Conservation (phyloP, 2,329 filamentous ascomycete genomes). For the Biscogniauxia mediterranea region DNA sequence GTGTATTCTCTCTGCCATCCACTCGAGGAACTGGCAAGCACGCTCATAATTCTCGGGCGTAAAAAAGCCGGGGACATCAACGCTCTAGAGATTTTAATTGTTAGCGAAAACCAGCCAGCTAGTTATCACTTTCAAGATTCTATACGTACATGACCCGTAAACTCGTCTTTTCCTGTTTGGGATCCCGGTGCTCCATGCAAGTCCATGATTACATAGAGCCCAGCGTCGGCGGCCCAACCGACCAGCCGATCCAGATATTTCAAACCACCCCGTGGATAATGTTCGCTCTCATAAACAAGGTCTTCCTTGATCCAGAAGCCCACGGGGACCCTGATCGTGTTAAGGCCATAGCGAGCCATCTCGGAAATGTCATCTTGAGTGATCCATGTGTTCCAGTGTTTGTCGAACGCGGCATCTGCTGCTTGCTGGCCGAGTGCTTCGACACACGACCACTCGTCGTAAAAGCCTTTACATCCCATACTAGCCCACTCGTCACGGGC, state of each 20-base stretch:
- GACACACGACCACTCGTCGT: constrained; percentile 50
- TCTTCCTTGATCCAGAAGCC: constrained; percentile 52
- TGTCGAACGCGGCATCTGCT: constrained; percentile 43
- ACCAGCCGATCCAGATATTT: constrained; percentile 44
- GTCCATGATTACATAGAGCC: constrained; percentile 50
- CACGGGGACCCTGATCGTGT: constrained; percentile 49
- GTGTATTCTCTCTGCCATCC: constrained; percentile 48
- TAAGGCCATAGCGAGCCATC: constrained; percentile 44
- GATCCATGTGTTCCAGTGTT: constrained; percentile 49
- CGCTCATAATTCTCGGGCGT: constrained; percentile 48
- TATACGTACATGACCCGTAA: constrained; percentile 36
- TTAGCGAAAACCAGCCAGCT: too few relatives aligned
- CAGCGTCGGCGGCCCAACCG: constrained; percentile 42
- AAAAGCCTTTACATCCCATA: constrained; percentile 43
- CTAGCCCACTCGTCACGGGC: constrained; percentile 39
- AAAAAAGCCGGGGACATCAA: constrained; percentile 44
- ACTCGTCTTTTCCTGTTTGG: constrained; percentile 40
- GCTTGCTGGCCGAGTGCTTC: constrained; percentile 41
- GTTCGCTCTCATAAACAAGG: constrained; percentile 41
- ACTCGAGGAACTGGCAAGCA: constrained; percentile 46
- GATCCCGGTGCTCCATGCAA: constrained; percentile 47
- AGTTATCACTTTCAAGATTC: too few relatives aligned
- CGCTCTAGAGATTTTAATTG: background rate
- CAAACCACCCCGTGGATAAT: constrained; percentile 39
- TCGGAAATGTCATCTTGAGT: constrained; percentile 43